phyloP scores from a whole-genome alignment of 192 early-diverging fungal genomes.

The Borealophlyctis nickersoniae region DNA sequence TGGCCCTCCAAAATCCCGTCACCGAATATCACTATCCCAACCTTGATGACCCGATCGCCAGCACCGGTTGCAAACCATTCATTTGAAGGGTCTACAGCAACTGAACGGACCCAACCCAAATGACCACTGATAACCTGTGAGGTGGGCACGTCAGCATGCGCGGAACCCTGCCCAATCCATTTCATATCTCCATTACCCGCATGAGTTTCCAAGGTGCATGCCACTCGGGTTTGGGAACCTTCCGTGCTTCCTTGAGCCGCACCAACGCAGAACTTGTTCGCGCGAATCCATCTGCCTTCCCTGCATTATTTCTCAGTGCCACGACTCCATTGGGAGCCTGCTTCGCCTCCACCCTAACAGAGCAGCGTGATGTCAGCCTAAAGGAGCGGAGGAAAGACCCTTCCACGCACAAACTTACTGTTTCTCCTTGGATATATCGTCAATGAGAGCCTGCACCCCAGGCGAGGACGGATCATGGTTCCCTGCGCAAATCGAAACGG shows the following conservation, averaged over 20 bases:
- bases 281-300: background rate
- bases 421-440: too few relatives aligned
- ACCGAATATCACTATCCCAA: slow-evolving; percentile 24
- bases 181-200: slow-evolving; percentile 38
- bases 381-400: too few relatives aligned
- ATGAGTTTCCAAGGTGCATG: slow-evolving; percentile 99
- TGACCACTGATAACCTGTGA: slow-evolving; percentile 89
- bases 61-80: slow-evolving; percentile 99
- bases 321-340: slow-evolving; percentile 1
- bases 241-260: slow-evolving; percentile 49
- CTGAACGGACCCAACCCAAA: slow-evolving; percentile 90
- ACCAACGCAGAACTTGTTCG: slow-evolving; percentile 34
- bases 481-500: too few relatives aligned
- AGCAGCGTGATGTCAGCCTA: too few relatives aligned
- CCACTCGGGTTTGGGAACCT: slow-evolving; percentile 81
- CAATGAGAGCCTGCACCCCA: too few relatives aligned
- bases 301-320: slow-evolving; percentile 10
- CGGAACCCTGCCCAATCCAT: background rate
- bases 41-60: slow-evolving; percentile 95
- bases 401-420: too few relatives aligned
- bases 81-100: slow-evolving; percentile 93
- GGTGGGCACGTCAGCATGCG: background rate
- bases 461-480: too few relatives aligned
- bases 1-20: background rate
- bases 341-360: background rate